These are phyloP conservation scores for Macadamia integrifolia DNA, from an alignment of 164 flowering plant genomes.

Conservation along the genomic window DNA sequence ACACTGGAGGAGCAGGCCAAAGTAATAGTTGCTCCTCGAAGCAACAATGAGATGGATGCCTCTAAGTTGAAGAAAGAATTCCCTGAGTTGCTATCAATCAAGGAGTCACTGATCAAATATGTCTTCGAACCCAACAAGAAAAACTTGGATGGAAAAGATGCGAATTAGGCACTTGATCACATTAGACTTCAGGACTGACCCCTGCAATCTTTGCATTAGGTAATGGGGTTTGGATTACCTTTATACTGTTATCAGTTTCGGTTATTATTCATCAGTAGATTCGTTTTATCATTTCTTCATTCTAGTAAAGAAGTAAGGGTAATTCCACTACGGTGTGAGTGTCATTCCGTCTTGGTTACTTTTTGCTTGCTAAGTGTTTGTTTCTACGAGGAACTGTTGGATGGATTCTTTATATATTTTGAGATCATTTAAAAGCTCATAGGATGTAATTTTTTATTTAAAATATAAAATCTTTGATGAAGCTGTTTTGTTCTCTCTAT, in stretches of 20 bases:
- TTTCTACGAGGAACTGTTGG: not conserved
- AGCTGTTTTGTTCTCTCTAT: too few relatives aligned
- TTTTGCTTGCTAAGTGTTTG: not conserved
- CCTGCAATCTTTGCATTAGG: not conserved
- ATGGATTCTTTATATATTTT: conserved; percentile 1
- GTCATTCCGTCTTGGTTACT: not conserved
- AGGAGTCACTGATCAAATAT: conserved; percentile 62
- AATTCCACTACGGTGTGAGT: not conserved
- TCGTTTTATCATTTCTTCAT: not conserved
- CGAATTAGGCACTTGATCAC: not conserved
- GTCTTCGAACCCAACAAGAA: conserved; percentile 65
- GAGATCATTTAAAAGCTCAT: too few relatives aligned
- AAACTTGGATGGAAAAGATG: not conserved
- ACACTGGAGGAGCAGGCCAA: conserved; percentile 71
- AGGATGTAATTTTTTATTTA: too few relatives aligned
- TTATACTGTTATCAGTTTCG: not conserved
- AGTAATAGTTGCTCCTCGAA: conserved; percentile 63
- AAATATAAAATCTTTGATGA: too few relatives aligned
- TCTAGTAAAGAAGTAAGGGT: not conserved
- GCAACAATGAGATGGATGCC: conserved; percentile 75
- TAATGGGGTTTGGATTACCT: not conserved
- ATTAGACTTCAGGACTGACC: not conserved
- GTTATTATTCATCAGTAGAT: not conserved
- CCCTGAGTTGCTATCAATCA: conserved; percentile 60
- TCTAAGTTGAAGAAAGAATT: conserved; percentile 61